Base-by-base conservation (phyloP, 192 early-diverging fungal genomes). In the Spizellomyces punctatus region DNA sequence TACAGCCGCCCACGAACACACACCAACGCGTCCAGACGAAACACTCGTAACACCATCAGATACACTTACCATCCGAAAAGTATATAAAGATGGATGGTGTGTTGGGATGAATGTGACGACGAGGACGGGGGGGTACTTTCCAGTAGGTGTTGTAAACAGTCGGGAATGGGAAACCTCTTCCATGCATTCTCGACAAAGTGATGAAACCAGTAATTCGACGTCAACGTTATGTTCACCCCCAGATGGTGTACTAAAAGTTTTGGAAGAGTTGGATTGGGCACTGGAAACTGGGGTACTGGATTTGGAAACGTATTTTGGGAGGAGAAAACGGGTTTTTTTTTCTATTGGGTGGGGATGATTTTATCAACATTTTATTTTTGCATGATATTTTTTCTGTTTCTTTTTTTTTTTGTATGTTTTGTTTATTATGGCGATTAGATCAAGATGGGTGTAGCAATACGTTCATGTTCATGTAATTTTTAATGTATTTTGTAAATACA, bases 221-320 rank as follows among this genome's bases (percentile, higher is more conserved):
- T 54, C 50, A 2, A 54, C 50, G 2, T 54, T 54, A 4, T 54
- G 46, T 43, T 52, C 42, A 3, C 68, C 58, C 0, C 58, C 68
- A 5, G 8, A 8, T 4, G 58, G 61, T 3, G 49, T 42, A 46
- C 1, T 60, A 19, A 59, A 21, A 43, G 45, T 16, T 7, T 58
- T 70, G 0, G 68, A 70, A 46, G 68, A 70, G 7, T 59, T 70
- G 58, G 68, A 70, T 42, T 70, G 57, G 68, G 68, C 68, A 1
- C 8, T 46, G 8, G 57, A 61, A 27, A 43, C 7, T 14, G 68
- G 58, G 17, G 45, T 70, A 1, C 5, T 70, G 10, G 58, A 70
- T n/a, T n/a, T 70, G 14, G 58, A 17, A 16, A n/a, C 21, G 4
- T 70, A 70, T 62, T 61, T 70, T 10, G 46, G 68, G 17, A 44